Conservation (phyloP, 805 yeast species). For the Kluyveromyces wickerhamii region DNA sequence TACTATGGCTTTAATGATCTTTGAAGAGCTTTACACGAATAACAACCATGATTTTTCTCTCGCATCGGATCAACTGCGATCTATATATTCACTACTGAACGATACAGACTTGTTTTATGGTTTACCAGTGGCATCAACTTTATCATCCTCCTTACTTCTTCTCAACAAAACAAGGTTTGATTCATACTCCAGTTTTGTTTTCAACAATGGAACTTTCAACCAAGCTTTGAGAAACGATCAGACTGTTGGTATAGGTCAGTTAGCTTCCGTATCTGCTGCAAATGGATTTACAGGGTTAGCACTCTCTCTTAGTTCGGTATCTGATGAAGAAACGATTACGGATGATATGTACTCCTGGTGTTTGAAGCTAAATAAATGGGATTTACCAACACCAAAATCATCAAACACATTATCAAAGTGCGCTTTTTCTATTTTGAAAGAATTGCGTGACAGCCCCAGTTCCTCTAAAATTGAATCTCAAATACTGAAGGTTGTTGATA, state of each 20-base stretch:
- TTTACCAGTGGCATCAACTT: constrained; percentile 47
- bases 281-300: constrained; percentile 57
- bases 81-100: constrained; percentile 45
- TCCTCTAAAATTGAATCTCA: background rate
- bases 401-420: constrained; percentile 36
- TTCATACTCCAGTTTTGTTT: constrained; percentile 39
- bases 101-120: constrained; percentile 62
- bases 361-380: constrained; percentile 78
- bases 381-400: constrained; percentile 42
- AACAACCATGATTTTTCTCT: background rate
- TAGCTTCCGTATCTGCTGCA: background rate
- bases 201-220: constrained; percentile 51
- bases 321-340: constrained; percentile 6
- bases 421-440: constrained; percentile 46
- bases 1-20: constrained; percentile 29
- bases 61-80: constrained; percentile 14
- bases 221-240: background rate
- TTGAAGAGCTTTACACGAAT: constrained; percentile 28
- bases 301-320: constrained; percentile 31
- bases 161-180: constrained; percentile 29
- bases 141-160: constrained; percentile 43
- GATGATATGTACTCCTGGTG: constrained; percentile 47
- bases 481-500: background rate
- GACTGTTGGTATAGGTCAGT: background rate
- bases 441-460: constrained; percentile 31